phyloP scores from a whole-genome alignment of 2,329 filamentous ascomycete genomes.

The Xylariaceae sp. region DNA sequence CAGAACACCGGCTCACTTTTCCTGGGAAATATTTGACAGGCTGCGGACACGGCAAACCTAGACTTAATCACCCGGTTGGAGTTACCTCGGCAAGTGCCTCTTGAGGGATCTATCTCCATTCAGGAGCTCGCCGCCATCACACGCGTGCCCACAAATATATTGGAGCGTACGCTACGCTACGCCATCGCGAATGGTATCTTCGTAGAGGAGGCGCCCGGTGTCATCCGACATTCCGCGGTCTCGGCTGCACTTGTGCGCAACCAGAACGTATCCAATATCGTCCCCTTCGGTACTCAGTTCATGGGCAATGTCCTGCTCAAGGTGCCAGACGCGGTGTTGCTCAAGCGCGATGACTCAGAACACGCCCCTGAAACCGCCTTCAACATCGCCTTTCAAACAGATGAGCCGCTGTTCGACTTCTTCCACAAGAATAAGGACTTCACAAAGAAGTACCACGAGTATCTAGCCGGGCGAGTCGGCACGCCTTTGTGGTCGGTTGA shows the following conservation, averaged over 20 bases:
- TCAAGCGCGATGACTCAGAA: constrained; percentile 11
- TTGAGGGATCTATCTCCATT: constrained; percentile 9
- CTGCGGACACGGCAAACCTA: constrained; percentile 14
- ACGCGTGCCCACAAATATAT: background rate
- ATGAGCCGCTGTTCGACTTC: constrained; percentile 9
- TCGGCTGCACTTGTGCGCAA: constrained; percentile 7
- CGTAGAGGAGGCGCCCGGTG: constrained; percentile 3
- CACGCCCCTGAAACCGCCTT: constrained; percentile 10
- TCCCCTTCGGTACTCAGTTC: constrained; percentile 8
- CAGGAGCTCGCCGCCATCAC: constrained; percentile 3
- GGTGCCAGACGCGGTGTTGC: constrained; percentile 9
- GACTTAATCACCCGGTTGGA: constrained; percentile 14
- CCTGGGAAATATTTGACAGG: constrained; percentile 1
- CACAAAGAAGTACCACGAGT: constrained; percentile 19
- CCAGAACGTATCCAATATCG: constrained; percentile 5
- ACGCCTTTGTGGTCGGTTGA: constrained; percentile 22
- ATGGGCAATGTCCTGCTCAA: constrained; percentile 6
- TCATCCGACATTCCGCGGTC: constrained; percentile 13
- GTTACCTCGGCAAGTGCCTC: constrained; percentile 12
- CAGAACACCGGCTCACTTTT: background rate
- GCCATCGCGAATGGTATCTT: constrained; percentile 13
- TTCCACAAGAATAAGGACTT: constrained; percentile 15
- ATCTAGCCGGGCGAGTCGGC: constrained; percentile 12
- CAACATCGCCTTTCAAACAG: constrained; percentile 9
- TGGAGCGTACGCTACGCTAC: constrained; percentile 11